These are phyloP conservation scores for Trametes versicolor DNA, from an alignment of 1,284 basidiomycete genomes.

Conservation along the genomic window DNA sequence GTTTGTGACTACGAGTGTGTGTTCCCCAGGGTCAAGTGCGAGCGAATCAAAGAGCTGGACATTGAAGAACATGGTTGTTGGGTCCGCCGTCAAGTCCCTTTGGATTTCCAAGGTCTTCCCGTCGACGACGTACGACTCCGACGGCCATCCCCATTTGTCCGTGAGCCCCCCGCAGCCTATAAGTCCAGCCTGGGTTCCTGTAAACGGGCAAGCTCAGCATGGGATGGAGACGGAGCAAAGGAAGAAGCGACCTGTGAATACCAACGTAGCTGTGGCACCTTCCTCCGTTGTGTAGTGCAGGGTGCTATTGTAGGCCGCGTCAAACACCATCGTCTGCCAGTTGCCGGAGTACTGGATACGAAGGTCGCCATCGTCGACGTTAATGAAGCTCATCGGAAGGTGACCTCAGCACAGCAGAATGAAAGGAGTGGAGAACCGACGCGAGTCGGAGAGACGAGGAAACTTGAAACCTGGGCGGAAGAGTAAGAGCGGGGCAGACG, in stretches of 20 bases:
- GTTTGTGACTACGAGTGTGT: conserved; percentile 33
- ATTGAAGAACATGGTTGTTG: conserved; percentile 12
- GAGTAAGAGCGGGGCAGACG: no score
- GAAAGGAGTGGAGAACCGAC: no score
- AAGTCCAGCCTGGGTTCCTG: conserved; percentile 32
- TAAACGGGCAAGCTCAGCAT: no score
- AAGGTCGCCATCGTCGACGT: not conserved
- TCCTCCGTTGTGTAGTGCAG: not conserved
- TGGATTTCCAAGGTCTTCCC: conserved; percentile 6
- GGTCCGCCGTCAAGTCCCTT: conserved; percentile 18
- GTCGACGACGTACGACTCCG: conserved; percentile 30
- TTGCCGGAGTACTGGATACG: not conserved
- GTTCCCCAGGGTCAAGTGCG: conserved; percentile 21
- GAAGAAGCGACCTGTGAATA: not conserved
- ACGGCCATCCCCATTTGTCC: conserved; percentile 24
- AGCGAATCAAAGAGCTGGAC: conserved; percentile 31
- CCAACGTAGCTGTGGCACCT: not conserved
- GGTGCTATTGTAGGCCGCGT: not conserved
- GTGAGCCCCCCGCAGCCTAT: conserved; percentile 30
- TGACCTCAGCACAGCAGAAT: no score
- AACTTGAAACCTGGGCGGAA: no score
- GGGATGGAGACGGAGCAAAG: no score
- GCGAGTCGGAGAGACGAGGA: no score
- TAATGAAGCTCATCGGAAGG: not conserved
- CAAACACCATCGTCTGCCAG: not conserved